phyloP scores from a whole-genome alignment of 306 rosid species.

The Quercus robur region DNA sequence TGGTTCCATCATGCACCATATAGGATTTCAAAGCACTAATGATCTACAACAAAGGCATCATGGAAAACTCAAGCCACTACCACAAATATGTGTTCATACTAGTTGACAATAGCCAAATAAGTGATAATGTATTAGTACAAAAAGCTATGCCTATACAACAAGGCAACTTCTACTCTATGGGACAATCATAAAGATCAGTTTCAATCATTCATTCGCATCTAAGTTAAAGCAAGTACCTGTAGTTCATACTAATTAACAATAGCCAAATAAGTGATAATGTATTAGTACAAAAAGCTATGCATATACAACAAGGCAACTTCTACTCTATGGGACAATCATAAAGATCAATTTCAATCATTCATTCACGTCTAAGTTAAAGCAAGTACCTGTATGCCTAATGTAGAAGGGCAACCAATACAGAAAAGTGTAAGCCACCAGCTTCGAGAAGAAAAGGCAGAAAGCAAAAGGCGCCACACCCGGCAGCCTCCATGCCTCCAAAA shows the following conservation, averaged over 20 bases:
- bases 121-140: neutral
- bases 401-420: conserved; percentile 93
- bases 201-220: neutral
- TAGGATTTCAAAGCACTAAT: no score
- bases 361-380: neutral
- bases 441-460: conserved; percentile 86
- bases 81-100: neutral
- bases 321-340: neutral
- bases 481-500: conserved; percentile 88
- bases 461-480: conserved; percentile 88
- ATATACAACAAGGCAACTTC: neutral
- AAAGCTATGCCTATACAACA: neutral
- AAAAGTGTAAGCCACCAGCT: conserved; percentile 93
- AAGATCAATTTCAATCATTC: neutral
- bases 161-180: neutral
- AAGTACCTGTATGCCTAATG: conserved; percentile 69
- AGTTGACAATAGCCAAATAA: neutral
- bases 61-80: neutral
- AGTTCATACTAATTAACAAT: neutral
- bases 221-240: conserved; percentile 37
- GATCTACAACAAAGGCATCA: no score
- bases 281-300: neutral
- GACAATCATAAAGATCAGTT: neutral
- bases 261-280: neutral
- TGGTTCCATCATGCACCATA: neutral